A percentile compares a stretch with the other conserved stretches of the same genome.
Evolutionary conservation across 805 yeast species (phyloP).

Genomic region (Sugiyamaella boreocaroliniensis): DNA sequence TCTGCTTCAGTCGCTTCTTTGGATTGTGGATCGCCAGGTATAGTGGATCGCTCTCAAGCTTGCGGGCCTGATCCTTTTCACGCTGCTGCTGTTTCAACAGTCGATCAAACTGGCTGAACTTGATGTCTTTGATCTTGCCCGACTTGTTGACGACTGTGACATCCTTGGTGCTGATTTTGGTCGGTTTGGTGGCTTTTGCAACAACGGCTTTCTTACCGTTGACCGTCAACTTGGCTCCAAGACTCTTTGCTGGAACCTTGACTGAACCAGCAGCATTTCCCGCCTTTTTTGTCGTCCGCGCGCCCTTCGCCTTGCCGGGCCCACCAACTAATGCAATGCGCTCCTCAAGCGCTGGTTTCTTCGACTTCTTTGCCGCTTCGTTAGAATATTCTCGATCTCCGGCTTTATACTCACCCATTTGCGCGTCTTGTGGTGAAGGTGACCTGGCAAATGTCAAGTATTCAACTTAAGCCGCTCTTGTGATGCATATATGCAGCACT

Average conservation of each 20-base stretch:
- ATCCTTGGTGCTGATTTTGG: neutral
- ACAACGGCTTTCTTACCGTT: neutral
- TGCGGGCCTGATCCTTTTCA: neutral
- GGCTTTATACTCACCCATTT: neutral
- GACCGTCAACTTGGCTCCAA: neutral
- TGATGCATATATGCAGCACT: neutral
- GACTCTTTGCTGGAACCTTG: neutral
- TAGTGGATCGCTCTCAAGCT: neutral
- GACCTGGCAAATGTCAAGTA: neutral
- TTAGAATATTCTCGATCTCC: neutral
- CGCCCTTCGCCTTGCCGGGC: neutral
- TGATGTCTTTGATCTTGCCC: neutral
- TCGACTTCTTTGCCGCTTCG: neutral
- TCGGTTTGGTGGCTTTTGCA: neutral
- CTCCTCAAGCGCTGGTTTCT: neutral
- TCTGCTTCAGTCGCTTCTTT: neutral
- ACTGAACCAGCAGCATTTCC: neutral
- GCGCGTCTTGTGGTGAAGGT: neutral
- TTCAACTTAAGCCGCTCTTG: no score
- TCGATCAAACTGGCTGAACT: neutral
- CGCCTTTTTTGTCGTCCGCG: neutral
- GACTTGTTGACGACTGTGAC: neutral
- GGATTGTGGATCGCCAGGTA: conserved; percentile 7
- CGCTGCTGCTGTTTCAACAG: neutral
- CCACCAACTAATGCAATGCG: neutral